Evolutionary conservation across 352 stramenopile species (phyloP).

Genomic region (Achlya hypogyna): DNA sequence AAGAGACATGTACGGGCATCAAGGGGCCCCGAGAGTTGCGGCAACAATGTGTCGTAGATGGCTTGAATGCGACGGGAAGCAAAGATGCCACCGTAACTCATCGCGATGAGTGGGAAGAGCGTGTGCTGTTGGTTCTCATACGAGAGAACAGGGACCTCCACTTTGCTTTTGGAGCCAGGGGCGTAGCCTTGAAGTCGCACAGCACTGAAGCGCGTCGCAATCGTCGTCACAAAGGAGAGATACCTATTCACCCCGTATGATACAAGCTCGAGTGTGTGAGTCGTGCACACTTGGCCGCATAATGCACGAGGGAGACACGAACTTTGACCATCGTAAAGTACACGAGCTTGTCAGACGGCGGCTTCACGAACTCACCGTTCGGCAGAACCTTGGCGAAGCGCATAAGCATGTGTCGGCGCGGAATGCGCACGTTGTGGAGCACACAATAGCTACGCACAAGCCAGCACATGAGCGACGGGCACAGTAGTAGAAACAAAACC

Average conservation of each 20-base stretch:
- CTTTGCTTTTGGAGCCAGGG: slow-evolving; percentile 29
- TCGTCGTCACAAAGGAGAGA: slow-evolving; percentile 28
- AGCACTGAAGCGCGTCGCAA: slow-evolving; percentile 48
- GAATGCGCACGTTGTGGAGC: slow-evolving; percentile 83
- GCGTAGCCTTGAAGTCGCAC: slow-evolving; percentile 36
- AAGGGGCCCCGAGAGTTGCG: neutral
- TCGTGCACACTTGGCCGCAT: slow-evolving; percentile 10
- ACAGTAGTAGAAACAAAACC: neutral
- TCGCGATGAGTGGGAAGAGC: slow-evolving; percentile 37
- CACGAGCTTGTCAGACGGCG: slow-evolving; percentile 53
- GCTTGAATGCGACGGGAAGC: slow-evolving; percentile 16
- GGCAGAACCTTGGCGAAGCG: slow-evolving; percentile 38
- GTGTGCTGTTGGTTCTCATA: slow-evolving; percentile 56
- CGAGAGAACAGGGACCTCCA: slow-evolving; percentile 44
- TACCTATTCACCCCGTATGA: neutral
- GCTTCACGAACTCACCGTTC: slow-evolving; percentile 48
- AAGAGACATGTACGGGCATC: neutral
- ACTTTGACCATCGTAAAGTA: slow-evolving; percentile 51
- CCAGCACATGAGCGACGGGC: neutral
- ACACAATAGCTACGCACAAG: slow-evolving; percentile 33
- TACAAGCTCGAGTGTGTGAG: neutral
- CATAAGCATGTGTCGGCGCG: slow-evolving; percentile 52
- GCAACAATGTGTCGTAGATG: neutral
- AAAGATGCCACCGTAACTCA: slow-evolving; percentile 37
- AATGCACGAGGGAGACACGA: slow-evolving; percentile 25